Evolutionary conservation across 306 rosid species (phyloP).

Genomic region (Canavalia gladiata): DNA sequence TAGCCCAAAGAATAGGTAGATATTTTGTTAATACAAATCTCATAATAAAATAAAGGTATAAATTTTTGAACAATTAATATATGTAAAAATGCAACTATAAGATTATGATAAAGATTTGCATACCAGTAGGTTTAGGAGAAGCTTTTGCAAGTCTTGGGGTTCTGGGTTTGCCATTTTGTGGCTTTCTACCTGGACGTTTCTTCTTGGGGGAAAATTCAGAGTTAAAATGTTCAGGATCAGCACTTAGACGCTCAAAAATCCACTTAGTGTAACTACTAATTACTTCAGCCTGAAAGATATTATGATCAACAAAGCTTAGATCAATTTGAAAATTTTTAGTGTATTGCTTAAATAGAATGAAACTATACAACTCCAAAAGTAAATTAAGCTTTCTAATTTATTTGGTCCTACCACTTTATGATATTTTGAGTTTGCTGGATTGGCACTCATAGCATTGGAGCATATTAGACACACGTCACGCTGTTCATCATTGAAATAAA

Average conservation of each 20-base stretch:
- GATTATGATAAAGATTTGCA: neutral
- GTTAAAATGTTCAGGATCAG: neutral
- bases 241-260: conserved; percentile 1
- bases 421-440: neutral
- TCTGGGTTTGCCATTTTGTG: neutral
- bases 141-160: neutral
- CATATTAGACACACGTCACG: conserved; percentile 42
- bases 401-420: conserved; percentile 42
- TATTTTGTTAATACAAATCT: no score
- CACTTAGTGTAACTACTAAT: neutral
- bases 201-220: neutral
- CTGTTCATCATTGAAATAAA: conserved; percentile 38
- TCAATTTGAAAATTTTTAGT: neutral
- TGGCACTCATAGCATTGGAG: conserved; percentile 5
- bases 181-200: neutral
- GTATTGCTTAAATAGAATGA: neutral
- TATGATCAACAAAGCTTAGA: neutral
- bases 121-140: conserved; percentile 33
- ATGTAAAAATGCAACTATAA: no score
- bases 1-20: no score
- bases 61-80: no score
- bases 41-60: no score
- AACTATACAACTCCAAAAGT: neutral
- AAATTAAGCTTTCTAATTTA: neutral
- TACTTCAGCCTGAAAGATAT: conserved; percentile 1